These are phyloP conservation scores for Eucalyptus erythrocorys DNA, from an alignment of 345 rosid genomes.

Conservation along the genomic window DNA sequence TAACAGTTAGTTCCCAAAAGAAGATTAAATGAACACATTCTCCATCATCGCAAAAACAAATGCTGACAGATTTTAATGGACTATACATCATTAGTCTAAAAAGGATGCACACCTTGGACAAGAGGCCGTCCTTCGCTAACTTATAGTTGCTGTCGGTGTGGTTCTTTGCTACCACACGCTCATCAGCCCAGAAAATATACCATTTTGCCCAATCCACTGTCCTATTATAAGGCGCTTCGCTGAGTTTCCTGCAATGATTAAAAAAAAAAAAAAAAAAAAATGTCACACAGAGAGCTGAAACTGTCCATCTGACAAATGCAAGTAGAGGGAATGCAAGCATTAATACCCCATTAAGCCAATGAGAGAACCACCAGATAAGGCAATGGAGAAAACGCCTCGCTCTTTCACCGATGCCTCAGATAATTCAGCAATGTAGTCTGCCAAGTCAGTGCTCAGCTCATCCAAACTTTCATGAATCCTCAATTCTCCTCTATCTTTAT, in stretches of 20 bases:
- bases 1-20: not conserved
- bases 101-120: constrained; percentile 47
- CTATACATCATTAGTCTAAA: not conserved
- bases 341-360: constrained; percentile 60
- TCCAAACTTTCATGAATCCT: constrained; percentile 67
- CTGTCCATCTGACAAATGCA: not conserved
- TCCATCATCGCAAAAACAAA: not conserved
- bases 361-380: constrained; percentile 85
- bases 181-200: constrained; percentile 83
- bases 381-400: constrained; percentile 71
- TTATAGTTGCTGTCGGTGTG: constrained; percentile 86
- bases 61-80: not conserved
- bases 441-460: constrained; percentile 73
- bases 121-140: constrained; percentile 63
- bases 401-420: constrained; percentile 83
- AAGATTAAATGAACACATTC: not conserved
- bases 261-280: not conserved
- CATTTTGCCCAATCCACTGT: constrained; percentile 88
- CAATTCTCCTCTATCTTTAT: constrained; percentile 49
- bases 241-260: constrained; percentile 51
- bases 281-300: constrained; percentile 3
- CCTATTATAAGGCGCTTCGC: constrained; percentile 73
- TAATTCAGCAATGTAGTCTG: constrained; percentile 69
- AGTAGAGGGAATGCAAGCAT: not conserved
- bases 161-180: constrained; percentile 68